Percentiles rank a stretch among this genome's conserved stretches.
phyloP scores from a whole-genome alignment of 2,329 filamentous ascomycete genomes.

The Plectosphaerella plurivora region DNA sequence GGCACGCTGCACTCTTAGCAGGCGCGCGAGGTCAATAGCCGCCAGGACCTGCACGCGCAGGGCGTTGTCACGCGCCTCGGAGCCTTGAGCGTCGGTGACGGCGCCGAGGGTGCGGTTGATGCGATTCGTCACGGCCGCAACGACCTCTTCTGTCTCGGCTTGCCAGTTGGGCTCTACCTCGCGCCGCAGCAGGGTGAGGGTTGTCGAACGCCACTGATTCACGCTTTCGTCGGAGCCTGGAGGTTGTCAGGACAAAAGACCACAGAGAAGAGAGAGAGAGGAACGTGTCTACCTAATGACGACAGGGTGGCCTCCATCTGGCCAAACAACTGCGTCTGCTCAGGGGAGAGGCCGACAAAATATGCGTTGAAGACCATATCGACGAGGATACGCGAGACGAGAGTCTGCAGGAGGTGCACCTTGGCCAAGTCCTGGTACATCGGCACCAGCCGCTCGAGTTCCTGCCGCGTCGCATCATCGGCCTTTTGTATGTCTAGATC shows the following conservation, averaged over 20 bases:
- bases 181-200: constrained; percentile 54
- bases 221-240: constrained; percentile 45
- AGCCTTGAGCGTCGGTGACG: constrained; percentile 35
- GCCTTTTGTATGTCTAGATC: constrained; percentile 37
- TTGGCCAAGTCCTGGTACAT: constrained; percentile 38
- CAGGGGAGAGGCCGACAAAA: constrained; percentile 56
- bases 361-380: constrained; percentile 59
- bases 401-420: constrained; percentile 58
- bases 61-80: constrained; percentile 43
- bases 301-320: constrained; percentile 42
- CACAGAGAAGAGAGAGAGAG: neutral
- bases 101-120: constrained; percentile 45
- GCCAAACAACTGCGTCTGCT: constrained; percentile 47
- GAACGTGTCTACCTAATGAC: constrained; percentile 12
- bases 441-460: constrained; percentile 46
- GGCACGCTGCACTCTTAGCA: constrained; percentile 55
- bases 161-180: constrained; percentile 43
- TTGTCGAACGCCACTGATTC: constrained; percentile 65
- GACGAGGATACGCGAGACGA: constrained; percentile 55
- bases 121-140: constrained; percentile 37
- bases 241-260: neutral
- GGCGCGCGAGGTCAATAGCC: constrained; percentile 51
- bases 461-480: constrained; percentile 33
- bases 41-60: constrained; percentile 48
- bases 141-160: constrained; percentile 35